Evolutionary conservation across 2,329 filamentous ascomycete genomes (phyloP).

Genomic region (Penicillium sp.): DNA sequence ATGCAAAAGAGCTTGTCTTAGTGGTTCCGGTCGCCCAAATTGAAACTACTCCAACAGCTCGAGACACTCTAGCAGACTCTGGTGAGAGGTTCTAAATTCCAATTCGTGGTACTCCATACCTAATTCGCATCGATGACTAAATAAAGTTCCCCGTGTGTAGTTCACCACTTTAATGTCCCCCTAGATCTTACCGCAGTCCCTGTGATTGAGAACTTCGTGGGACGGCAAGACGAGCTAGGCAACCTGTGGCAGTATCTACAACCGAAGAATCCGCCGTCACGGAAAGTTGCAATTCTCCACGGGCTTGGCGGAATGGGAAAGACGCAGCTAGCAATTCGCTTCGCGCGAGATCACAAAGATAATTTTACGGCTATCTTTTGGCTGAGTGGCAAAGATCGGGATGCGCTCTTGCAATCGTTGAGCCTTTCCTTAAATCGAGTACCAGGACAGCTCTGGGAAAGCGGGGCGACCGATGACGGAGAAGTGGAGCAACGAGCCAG

Average conservation of each 20-base stretch:
- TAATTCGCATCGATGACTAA: background rate
- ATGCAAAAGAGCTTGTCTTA: no score
- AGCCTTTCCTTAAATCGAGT: constrained; percentile 15
- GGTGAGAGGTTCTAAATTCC: no score
- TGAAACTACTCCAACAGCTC: background rate
- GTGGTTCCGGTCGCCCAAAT: background rate
- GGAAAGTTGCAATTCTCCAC: constrained; percentile 19
- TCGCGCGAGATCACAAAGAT: constrained; percentile 20
- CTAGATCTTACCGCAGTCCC: constrained; percentile 10
- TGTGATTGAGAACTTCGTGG: constrained; percentile 13
- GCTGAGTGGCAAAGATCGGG: constrained; percentile 23
- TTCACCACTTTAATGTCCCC: constrained; percentile 8
- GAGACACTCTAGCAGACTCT: background rate
- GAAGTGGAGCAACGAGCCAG: constrained; percentile 16
- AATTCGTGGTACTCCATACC: no score
- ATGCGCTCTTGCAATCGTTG: constrained; percentile 20
- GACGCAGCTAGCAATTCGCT: no score
- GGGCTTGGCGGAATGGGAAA: constrained; percentile 28
- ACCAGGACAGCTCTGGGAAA: constrained; percentile 4
- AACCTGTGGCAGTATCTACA: constrained; percentile 15
- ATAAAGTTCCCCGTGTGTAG: background rate
- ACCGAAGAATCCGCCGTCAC: constrained; percentile 2
- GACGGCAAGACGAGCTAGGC: constrained; percentile 17
- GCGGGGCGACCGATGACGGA: constrained; percentile 5
- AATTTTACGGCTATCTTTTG: constrained; percentile 27